Percentiles rank a stretch among this genome's conserved stretches.
Conservation (phyloP, 495 filamentous ascomycete species). For the Bacidia rubella region DNA sequence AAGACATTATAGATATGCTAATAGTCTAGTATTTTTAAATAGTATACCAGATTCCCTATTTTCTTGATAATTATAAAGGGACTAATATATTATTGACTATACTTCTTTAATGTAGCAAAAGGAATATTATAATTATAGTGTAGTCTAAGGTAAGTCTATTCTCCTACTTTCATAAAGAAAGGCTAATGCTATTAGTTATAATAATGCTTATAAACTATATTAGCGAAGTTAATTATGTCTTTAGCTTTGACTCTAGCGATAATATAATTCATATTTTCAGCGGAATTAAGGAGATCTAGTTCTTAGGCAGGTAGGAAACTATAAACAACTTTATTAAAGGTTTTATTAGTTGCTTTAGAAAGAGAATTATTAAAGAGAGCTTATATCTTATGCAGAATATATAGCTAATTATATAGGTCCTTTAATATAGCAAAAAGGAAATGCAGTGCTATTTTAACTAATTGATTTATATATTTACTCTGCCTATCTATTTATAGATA, state of each 20-base stretch:
- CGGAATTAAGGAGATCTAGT: not conserved
- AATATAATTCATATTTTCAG: constrained; percentile 1
- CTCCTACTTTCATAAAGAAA: not conserved
- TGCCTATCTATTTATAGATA: not conserved
- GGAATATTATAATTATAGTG: constrained; percentile 5
- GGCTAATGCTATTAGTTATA: constrained; percentile 5
- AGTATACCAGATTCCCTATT: not conserved
- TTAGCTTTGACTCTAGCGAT: not conserved
- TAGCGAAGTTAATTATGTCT: not conserved
- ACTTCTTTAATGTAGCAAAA: not conserved
- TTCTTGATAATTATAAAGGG: constrained; percentile 8
- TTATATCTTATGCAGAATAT: not conserved
- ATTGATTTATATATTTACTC: not conserved
- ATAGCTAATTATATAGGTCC: not conserved
- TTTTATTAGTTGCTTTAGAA: not conserved
- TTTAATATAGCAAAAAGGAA: not conserved
- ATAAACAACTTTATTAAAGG: constrained; percentile 1
- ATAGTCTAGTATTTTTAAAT: not conserved
- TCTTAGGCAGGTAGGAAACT: not conserved
- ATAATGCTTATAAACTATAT: constrained; percentile 8
- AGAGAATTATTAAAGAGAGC: not conserved
- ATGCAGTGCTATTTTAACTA: not conserved
- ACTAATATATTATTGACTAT: constrained; percentile 3
- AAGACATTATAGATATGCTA: constrained; percentile 1
- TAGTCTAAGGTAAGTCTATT: not conserved